These are phyloP conservation scores for Castanea crenata DNA, from an alignment of 306 rosid genomes.

Conservation along the genomic window DNA sequence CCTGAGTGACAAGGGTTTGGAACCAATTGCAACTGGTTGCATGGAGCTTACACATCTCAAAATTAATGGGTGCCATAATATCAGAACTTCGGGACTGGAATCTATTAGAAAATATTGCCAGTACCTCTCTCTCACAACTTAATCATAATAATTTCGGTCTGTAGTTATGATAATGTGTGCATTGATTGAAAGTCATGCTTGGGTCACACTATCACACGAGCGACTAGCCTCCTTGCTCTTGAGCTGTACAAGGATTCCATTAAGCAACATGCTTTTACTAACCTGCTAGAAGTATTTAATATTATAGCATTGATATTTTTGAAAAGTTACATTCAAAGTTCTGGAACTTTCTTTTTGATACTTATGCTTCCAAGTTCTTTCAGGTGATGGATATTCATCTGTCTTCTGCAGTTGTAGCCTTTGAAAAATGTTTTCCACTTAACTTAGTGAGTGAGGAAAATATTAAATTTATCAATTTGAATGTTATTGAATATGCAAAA, in stretches of 20 bases:
- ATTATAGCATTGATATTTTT: neutral
- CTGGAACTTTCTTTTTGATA: too few relatives aligned
- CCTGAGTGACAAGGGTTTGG: constrained; percentile 83
- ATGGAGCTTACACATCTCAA: constrained; percentile 85
- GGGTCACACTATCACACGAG: neutral
- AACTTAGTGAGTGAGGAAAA: neutral
- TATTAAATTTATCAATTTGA: neutral
- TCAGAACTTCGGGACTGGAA: constrained; percentile 77
- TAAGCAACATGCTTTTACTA: neutral
- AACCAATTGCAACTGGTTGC: constrained; percentile 90
- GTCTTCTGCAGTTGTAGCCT: neutral
- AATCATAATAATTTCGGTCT: constrained; percentile 16
- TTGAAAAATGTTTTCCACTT: neutral
- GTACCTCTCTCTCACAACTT: constrained; percentile 46
- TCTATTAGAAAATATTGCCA: constrained; percentile 81
- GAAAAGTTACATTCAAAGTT: neutral
- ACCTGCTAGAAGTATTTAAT: neutral
- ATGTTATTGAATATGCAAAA: too few relatives aligned
- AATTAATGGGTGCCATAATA: constrained; percentile 93
- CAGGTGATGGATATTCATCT: neutral
- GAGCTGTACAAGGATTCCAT: neutral
- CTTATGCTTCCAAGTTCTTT: neutral
- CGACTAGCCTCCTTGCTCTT: neutral
- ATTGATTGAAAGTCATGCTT: constrained; percentile 7
- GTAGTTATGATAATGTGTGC: constrained; percentile 11